These are phyloP conservation scores for Lactarius hengduanensis DNA, from an alignment of 768 basidiomycete genomes.

Conservation along the genomic window DNA sequence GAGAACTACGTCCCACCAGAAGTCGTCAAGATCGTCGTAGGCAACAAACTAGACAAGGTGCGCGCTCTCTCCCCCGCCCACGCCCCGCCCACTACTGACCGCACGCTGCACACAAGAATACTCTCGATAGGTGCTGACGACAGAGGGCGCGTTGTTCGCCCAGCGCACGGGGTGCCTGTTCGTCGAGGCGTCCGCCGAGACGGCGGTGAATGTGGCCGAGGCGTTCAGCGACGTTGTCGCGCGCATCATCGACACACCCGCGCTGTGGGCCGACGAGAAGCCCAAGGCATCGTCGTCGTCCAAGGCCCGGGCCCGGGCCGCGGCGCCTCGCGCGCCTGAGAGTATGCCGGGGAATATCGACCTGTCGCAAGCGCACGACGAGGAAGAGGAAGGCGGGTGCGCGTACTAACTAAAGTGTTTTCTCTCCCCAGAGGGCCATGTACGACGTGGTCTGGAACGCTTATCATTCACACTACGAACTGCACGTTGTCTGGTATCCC, in stretches of 20 bases:
- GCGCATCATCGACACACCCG: conserved; percentile 79
- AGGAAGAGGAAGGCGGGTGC: conserved; percentile 35
- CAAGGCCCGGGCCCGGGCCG: conserved; percentile 11
- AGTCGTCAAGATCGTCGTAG: conserved; percentile 93
- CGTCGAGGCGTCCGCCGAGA: conserved; percentile 93
- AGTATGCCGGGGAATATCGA: conserved; percentile 47
- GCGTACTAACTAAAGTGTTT: conserved; percentile 32
- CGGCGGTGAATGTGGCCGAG: conserved; percentile 75
- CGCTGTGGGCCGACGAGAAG: conserved; percentile 54
- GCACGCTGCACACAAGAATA: conserved; percentile 57
- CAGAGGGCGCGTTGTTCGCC: conserved; percentile 81
- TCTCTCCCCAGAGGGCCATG: background rate
- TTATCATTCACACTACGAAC: background rate
- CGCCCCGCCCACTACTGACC: background rate
- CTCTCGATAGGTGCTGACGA: conserved; percentile 78
- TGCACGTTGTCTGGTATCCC: background rate
- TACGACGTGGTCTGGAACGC: background rate
- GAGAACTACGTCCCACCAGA: conserved; percentile 87
- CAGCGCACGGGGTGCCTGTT: conserved; percentile 79
- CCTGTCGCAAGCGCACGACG: conserved; percentile 30
- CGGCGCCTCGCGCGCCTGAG: conserved; percentile 15
- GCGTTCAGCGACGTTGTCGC: conserved; percentile 68
- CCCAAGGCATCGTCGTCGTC: conserved; percentile 30
- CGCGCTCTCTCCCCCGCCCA: conserved; percentile 6
- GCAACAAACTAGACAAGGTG: conserved; percentile 92